Base-by-base conservation (phyloP, 2,329 filamentous ascomycete genomes). In the Ilyonectria robusta region DNA sequence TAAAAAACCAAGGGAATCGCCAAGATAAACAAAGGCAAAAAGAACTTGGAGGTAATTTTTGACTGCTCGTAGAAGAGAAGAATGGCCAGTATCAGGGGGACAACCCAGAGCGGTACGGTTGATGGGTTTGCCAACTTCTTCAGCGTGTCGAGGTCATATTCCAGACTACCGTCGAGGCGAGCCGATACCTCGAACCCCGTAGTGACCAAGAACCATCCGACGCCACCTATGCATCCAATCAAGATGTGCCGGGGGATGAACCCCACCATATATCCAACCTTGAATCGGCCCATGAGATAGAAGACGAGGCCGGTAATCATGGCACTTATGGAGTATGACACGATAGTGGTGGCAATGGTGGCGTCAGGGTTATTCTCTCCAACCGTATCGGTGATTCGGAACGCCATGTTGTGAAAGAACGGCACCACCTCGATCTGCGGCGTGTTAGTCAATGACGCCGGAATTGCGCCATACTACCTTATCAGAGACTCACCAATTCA, bases 361-460 rank as follows among this genome's bases (percentile, higher is more conserved):
- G 94, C 92, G 73, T 96, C 91, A 1, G 93, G 90, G 29, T 96
- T 91, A 19, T 95, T 91, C 69, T 92, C 89, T 15, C 95, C 94
- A 70, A 99, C 91, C 47, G 88, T 86, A 15, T 86, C 84, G 71
- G 96, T 90, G 77, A 98, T 98, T 33, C 92, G 95, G 70, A 92
- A 91, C 1, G 96, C 95, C 95, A 99, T 98, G 76, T 95, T 97
- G 82, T 99, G 96, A 79, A 99, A 98, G 83, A 99, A 99, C 0
- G 95, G 96, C 1, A 99, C 95, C 1, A 98, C 95, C 82, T 99
- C 96, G 72, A 98, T 99, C 89, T 92, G 69, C 23, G 68, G 55
- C 9, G n/a, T 56, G 65, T 69, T 47, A 71, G 63, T 58, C 40
- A 19, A 26, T 8, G 47, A 44, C n/a, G 35, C 13, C 19, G 21